Base-by-base conservation (phyloP, 1,284 basidiomycete genomes). In the Wallemia hederae region DNA sequence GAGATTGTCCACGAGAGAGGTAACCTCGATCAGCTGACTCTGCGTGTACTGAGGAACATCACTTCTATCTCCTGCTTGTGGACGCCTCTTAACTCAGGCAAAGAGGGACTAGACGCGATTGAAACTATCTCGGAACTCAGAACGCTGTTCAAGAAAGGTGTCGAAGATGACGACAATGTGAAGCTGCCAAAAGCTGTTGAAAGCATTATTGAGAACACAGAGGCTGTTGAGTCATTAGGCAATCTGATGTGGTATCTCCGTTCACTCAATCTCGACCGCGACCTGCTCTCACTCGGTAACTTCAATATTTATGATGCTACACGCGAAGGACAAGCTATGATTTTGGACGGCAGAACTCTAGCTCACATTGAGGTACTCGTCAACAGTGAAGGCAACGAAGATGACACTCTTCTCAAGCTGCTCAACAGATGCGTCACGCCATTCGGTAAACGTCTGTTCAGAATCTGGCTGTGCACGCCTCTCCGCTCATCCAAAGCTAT, bases 231-330 rank as follows among this genome's bases (percentile, higher is more conserved):
- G 66, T 82, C 90, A 0, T 72, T 96, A 2, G 90, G 90, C 1
- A 79, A 80, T 7, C 85, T 92, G 83, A 79, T 90, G 49, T 94
- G 86, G 78, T 91, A 92, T 69, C 77, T 94, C 19, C 80, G 83
- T 56, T 84, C 86, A 62, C 77, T 96, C 58, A 94, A 94, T 67
- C 87, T 96, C 63, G 90, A 90, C 72, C 85, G 86, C 68, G 87
- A 94, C 65, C 80, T 96, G 61, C 70, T 96, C 64, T 85, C 80
- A 62, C 89, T 91, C 80, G 83, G 80, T 72, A 94, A 94, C 69
- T 96, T 96, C 76, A 91, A 94, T 67, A 76, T 94, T 55, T 94
- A 94, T 68, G 89, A 96, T 70, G 90, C 91, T 0, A 86, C 94
- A 78, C 82, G 82, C 67, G 77, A 78, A 63, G 88, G 87, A 24